Percentiles rank a stretch among this genome's conserved stretches.
These are phyloP conservation scores for Aspergillus sp. DNA, from an alignment of 2,329 filamentous ascomycete genomes.

Conservation along the genomic window DNA sequence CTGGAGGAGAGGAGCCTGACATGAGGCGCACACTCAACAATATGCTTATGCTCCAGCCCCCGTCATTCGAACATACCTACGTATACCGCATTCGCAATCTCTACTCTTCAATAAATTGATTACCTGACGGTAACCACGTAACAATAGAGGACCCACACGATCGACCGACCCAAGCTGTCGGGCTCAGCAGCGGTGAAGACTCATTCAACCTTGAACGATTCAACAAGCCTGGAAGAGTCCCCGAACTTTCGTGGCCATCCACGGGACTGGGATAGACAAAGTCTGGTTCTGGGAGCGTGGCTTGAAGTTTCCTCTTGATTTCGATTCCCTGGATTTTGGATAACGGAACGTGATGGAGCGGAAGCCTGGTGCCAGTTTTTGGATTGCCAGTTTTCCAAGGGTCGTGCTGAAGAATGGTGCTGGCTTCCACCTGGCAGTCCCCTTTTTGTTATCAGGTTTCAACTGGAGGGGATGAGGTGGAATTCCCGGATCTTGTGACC, in stretches of 20 bases:
- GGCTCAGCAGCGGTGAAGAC: conserved; percentile 14
- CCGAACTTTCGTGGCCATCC: neutral
- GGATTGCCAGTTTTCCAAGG: too few relatives aligned
- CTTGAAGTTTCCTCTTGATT: neutral
- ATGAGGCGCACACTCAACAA: too few relatives aligned
- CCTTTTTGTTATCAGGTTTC: too few relatives aligned
- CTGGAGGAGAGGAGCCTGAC: too few relatives aligned
- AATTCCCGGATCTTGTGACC: neutral
- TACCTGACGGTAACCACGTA: neutral
- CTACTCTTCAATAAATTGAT: neutral
- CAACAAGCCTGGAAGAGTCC: neutral
- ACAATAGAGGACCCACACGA: neutral
- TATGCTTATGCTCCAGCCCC: too few relatives aligned
- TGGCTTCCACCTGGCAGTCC: too few relatives aligned
- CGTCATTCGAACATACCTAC: neutral
- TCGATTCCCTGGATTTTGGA: neutral
- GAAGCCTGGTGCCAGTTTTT: too few relatives aligned
- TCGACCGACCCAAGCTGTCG: conserved; percentile 14
- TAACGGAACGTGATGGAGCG: neutral
- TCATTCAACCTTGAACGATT: neutral
- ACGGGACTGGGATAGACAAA: neutral
- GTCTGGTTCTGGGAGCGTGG: neutral
- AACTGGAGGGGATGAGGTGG: neutral
- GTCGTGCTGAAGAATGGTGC: too few relatives aligned
- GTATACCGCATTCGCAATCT: neutral